Percentiles rank a stretch among this genome's conserved stretches.
Conservation (phyloP, 208 protist species). For the Trypanosoma grayi region DNA sequence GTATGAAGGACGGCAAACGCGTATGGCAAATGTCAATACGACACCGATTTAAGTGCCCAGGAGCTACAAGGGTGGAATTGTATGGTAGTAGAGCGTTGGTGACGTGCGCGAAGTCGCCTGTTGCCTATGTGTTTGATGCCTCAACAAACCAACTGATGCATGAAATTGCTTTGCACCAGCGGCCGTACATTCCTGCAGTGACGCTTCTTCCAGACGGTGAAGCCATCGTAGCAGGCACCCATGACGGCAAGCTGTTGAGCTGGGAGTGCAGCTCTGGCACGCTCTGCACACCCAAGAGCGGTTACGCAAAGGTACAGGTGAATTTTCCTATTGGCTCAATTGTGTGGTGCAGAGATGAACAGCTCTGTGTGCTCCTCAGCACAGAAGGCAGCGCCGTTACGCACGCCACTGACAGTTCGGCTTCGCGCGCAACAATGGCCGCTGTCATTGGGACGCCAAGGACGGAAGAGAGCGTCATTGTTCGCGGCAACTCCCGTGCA, state of each 20-base stretch:
- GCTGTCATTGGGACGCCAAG: constrained; percentile 30
- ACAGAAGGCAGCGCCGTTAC: neutral
- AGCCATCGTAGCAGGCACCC: constrained; percentile 53
- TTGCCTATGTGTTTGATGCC: constrained; percentile 65
- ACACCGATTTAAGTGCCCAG: constrained; percentile 41
- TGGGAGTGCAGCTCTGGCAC: constrained; percentile 72
- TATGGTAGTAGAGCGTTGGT: constrained; percentile 41
- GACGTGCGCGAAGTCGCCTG: constrained; percentile 40
- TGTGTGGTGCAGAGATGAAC: constrained; percentile 51
- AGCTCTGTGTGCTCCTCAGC: constrained; percentile 43
- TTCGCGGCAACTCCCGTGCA: constrained; percentile 26
- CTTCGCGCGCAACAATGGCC: neutral
- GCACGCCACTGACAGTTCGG: neutral
- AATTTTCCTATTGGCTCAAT: constrained; percentile 44
- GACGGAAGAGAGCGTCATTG: constrained; percentile 30
- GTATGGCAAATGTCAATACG: constrained; percentile 63
- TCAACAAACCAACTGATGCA: constrained; percentile 45
- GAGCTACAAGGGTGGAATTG: constrained; percentile 50
- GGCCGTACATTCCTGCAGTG: constrained; percentile 28
- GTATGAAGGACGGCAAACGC: constrained; percentile 18
- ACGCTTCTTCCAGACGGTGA: constrained; percentile 67
- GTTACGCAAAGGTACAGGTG: constrained; percentile 38
- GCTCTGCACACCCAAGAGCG: constrained; percentile 45
- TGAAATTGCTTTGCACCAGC: constrained; percentile 41
- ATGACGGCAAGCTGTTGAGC: constrained; percentile 26